Base-by-base conservation (phyloP, 2,329 filamentous ascomycete species). In the Ophiostoma angusticollis region DNA sequence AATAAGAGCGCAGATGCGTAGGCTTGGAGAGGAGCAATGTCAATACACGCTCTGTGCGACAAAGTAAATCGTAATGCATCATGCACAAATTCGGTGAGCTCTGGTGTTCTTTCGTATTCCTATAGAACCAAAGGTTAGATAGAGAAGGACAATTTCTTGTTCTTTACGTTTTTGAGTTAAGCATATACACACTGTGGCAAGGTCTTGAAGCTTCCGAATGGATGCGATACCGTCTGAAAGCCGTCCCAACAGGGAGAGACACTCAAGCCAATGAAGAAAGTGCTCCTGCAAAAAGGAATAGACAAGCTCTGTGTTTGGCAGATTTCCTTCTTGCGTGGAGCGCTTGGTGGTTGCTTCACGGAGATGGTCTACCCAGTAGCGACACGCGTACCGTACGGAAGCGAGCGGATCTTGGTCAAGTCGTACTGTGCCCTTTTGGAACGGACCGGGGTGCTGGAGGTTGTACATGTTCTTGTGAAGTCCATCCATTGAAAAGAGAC, bases 1-100 rank as follows among this genome's bases (percentile, higher is more conserved):
- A 45, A 45, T 17, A 45, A 24, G 35, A 45, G 43, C 25, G 39
- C 40, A 16, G 43, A 42, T 22, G 22, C 43, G 23, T 42, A 45
- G 29, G 39, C 35, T 33, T 45, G 43, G 13, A 45, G 30, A n/a
- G 40, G 40, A 31, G 43, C 37, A 18, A 14, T 23, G 19, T 45
- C 33, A n/a, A 45, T 45, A 23, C 38, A 40, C 31, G 36, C 31
- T 32, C 37, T 27, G 28, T 40, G 24, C 22, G 35, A 39, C 4
- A 35, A 22, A 16, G 19, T 25, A 18, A 35, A 35, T 11, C 22
- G 12, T 14, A 8, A 5, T 13, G 31, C 27, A 22, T 37, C 35
- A n/a, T 17, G 24, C 24, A 37, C n/a, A n/a, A n/a, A n/a, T n/a
- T n/a, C n/a, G n/a, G n/a, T n/a, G n/a, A n/a, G n/a, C n/a, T n/a